Conservation (phyloP, 768 basidiomycete species). For the Mycena metata region DNA sequence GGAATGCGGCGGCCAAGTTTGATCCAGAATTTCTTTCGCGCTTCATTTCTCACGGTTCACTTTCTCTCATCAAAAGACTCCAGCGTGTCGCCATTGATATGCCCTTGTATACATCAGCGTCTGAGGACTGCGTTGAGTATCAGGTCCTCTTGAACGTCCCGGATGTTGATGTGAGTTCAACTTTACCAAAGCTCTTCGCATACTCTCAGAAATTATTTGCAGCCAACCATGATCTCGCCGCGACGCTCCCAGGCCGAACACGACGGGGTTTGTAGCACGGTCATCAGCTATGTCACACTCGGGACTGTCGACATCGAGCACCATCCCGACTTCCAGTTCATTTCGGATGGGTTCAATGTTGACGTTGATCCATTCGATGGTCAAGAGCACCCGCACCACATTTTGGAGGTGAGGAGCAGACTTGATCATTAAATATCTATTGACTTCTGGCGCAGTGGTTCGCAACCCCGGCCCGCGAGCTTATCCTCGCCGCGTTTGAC, state of each 20-base stretch:
- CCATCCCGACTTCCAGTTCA: too few relatives aligned
- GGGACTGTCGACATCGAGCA: too few relatives aligned
- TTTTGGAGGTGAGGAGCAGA: constrained; percentile 1
- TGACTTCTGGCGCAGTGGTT: constrained; percentile 7
- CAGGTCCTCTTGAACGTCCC: constrained; percentile 14
- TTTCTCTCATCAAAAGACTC: constrained; percentile 1
- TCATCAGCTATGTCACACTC: too few relatives aligned
- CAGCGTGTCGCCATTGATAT: not conserved
- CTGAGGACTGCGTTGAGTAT: constrained; percentile 1
- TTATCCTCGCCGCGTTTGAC: not conserved
- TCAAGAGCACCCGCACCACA: too few relatives aligned
- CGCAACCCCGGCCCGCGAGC: constrained; percentile 10
- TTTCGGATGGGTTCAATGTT: too few relatives aligned
- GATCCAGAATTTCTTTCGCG: constrained; percentile 1
- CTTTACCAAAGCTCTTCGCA: not conserved
- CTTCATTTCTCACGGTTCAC: not conserved
- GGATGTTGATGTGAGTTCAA: constrained; percentile 11
- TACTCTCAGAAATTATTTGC: not conserved
- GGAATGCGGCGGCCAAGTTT: constrained; percentile 7
- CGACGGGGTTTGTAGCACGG: not conserved
- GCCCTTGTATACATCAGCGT: not conserved
- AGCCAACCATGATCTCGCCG: constrained; percentile 1
- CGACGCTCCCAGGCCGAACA: constrained; percentile 4
- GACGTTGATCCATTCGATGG: too few relatives aligned
- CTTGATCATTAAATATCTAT: too few relatives aligned